Conservation (phyloP, 371 early-diverging fungal genomes). For the Coemansia sp. region DNA sequence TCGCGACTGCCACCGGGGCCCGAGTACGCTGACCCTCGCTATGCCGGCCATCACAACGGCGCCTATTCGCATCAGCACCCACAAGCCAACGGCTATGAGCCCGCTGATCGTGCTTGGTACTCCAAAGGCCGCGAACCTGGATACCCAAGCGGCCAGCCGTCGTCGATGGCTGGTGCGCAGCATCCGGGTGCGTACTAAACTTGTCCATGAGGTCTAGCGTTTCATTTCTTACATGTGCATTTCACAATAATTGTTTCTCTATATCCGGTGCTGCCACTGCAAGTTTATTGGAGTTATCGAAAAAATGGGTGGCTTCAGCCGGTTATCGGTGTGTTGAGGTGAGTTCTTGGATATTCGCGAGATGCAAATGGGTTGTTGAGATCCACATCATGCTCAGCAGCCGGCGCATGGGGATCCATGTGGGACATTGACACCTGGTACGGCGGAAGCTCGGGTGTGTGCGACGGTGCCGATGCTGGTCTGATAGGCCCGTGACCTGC, state of each 20-base stretch:
- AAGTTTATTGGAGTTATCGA: no score
- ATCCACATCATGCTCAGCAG: constrained; percentile 1
- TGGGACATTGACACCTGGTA: constrained; percentile 4
- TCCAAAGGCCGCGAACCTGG: neutral
- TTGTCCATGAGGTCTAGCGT: neutral
- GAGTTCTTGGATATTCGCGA: constrained; percentile 13
- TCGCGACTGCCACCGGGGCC: neutral
- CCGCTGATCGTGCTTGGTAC: constrained; percentile 12
- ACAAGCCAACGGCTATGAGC: neutral
- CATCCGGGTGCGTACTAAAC: constrained; percentile 1
- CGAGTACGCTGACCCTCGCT: constrained; percentile 1
- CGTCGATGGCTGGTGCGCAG: neutral
- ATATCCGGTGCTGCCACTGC: no score
- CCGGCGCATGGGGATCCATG: neutral
- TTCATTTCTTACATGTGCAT: neutral
- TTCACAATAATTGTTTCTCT: no score
- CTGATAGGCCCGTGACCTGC: neutral
- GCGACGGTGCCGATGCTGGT: neutral
- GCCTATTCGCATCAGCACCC: neutral
- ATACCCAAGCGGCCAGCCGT: constrained; percentile 6
- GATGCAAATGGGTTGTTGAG: constrained; percentile 8
- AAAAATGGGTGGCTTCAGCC: constrained; percentile 1
- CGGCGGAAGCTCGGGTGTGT: constrained; percentile 4
- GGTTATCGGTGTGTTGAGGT: constrained; percentile 40
- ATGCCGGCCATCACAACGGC: neutral